phyloP scores from a whole-genome alignment of 73 alveolate genomes.

The Paramecium sonneborni region DNA sequence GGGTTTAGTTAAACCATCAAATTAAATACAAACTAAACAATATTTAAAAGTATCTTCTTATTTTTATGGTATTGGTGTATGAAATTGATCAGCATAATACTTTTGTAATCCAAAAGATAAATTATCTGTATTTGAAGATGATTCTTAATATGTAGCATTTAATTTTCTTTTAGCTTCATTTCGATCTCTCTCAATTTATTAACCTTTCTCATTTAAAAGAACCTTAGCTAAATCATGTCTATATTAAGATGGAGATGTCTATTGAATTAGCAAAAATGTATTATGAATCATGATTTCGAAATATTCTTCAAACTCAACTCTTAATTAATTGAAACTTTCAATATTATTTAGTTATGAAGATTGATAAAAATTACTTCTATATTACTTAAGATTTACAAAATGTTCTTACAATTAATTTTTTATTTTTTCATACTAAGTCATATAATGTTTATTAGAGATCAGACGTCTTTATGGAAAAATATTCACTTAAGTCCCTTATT shows the following conservation, averaged over 20 bases:
- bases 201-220: neutral
- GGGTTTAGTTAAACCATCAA: slow-evolving; percentile 28
- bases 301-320: slow-evolving; percentile 36
- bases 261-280: neutral
- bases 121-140: neutral
- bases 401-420: neutral
- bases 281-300: slow-evolving; percentile 30
- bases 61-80: neutral
- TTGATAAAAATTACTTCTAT: neutral
- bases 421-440: neutral
- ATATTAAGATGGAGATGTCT: neutral
- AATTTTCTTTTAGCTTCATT: slow-evolving; percentile 26
- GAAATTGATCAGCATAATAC: neutral
- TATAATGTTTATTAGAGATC: neutral
- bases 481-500: neutral
- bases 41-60: slow-evolving; percentile 26
- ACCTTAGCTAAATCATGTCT: slow-evolving; percentile 35
- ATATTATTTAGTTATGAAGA: neutral
- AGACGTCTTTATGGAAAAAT: neutral
- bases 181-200: neutral
- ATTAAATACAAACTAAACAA: slow-evolving; percentile 6
- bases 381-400: neutral
- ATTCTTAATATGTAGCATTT: neutral
- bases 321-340: neutral
- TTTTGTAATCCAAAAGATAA: neutral